phyloP scores from a whole-genome alignment of 2,329 filamentous ascomycete species.

The Knufia petricola region DNA sequence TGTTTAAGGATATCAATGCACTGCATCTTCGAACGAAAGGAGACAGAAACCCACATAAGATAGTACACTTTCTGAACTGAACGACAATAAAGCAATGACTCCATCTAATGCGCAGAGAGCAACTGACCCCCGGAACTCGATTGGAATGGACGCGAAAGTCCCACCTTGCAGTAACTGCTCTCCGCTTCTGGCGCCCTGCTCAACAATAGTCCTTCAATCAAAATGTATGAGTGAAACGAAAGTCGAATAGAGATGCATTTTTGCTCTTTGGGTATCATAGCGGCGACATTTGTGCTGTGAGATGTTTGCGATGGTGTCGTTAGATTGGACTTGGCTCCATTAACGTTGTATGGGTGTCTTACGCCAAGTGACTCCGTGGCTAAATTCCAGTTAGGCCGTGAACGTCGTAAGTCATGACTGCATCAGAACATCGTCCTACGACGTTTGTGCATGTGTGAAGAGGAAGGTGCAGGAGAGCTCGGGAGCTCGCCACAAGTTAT shows the following conservation, averaged over 20 bases:
- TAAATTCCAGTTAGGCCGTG: background rate
- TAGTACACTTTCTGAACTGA: constrained; percentile 1
- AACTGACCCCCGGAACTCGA: background rate
- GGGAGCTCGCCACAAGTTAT: constrained; percentile 19
- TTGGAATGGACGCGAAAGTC: background rate
- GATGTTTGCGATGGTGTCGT: background rate
- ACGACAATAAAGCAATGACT: background rate
- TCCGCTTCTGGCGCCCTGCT: background rate
- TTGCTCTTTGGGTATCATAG: background rate
- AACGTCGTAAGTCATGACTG: background rate
- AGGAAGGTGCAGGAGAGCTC: constrained; percentile 16
- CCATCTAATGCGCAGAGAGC: background rate
- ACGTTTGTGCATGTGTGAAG: constrained; percentile 9
- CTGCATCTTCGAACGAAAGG: background rate
- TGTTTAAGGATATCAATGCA: background rate
- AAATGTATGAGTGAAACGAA: background rate
- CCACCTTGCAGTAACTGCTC: background rate
- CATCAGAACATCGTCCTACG: constrained; percentile 8
- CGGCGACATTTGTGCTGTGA: background rate
- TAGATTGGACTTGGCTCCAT: background rate
- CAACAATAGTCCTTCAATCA: background rate
- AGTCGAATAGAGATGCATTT: background rate
- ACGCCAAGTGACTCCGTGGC: background rate
- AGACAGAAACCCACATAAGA: background rate
- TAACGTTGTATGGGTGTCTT: background rate